Conservation (phyloP, 257 asterid genomes). For the Lycium barbarum region DNA sequence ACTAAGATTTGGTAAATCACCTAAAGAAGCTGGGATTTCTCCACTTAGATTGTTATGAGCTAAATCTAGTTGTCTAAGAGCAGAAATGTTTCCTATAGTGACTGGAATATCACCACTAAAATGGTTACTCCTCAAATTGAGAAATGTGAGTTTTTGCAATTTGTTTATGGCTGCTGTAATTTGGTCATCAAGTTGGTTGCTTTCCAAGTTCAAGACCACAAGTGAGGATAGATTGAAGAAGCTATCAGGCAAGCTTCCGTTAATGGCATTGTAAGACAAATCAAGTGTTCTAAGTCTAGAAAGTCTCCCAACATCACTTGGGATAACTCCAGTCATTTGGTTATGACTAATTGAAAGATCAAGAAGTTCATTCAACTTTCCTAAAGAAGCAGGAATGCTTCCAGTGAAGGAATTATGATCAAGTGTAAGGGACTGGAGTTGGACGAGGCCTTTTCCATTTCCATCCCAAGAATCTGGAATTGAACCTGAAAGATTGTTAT, state of each 20-base stretch:
- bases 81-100: constrained; percentile 55
- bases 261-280: constrained; percentile 59
- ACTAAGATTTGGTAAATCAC: constrained; percentile 58
- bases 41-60: constrained; percentile 67
- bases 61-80: constrained; percentile 68
- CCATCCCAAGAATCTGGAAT: constrained; percentile 71
- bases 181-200: constrained; percentile 37
- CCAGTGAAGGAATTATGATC: constrained; percentile 65
- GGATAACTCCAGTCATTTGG: constrained; percentile 51
- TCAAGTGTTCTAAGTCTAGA: constrained; percentile 57
- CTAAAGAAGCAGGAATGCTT: constrained; percentile 54
- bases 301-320: constrained; percentile 50
- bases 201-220: constrained; percentile 42
- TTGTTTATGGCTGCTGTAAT: constrained; percentile 37
- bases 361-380: constrained; percentile 43
- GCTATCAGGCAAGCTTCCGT: constrained; percentile 63
- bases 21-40: constrained; percentile 70
- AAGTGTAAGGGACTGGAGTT: constrained; percentile 58
- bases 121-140: constrained; percentile 59
- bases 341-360: constrained; percentile 52
- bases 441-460: constrained; percentile 41
- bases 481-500: constrained; percentile 71
- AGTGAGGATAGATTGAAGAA: constrained; percentile 54
- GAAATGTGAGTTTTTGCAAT: constrained; percentile 56
- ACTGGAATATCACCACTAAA: constrained; percentile 58